Evolutionary conservation across 2,329 filamentous ascomycete genomes (phyloP).

Genomic region (Teratosphaeria viscida): DNA sequence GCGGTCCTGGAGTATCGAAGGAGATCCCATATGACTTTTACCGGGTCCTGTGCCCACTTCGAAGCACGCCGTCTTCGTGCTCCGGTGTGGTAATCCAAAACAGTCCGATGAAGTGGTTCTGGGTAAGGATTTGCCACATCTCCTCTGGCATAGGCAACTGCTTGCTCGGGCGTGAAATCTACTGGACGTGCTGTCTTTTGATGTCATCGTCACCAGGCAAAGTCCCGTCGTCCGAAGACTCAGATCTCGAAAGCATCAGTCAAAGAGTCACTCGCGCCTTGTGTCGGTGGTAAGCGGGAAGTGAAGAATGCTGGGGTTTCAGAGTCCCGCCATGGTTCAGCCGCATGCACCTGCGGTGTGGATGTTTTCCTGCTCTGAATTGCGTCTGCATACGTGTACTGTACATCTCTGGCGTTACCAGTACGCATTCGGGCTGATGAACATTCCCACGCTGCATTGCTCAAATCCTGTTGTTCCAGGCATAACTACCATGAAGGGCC

Average conservation of each 20-base stretch:
- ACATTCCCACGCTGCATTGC: not conserved
- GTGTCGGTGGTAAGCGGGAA: too few species aligned
- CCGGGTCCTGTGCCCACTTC: slow-evolving; percentile 52
- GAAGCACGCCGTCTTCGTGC: slow-evolving; percentile 32
- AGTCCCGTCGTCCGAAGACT: too few species aligned
- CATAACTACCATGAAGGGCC: not conserved
- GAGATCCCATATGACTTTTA: slow-evolving; percentile 35
- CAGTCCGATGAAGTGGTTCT: slow-evolving; percentile 35
- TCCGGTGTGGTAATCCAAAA: slow-evolving; percentile 38
- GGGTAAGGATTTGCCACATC: slow-evolving; percentile 34
- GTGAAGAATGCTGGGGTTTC: not conserved
- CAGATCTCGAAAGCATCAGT: not conserved
- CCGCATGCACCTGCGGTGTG: not conserved
- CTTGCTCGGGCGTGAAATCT: slow-evolving; percentile 35
- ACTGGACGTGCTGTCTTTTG: slow-evolving; percentile 35
- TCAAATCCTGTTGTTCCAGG: not conserved
- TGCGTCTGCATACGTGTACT: not conserved
- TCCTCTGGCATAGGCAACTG: slow-evolving; percentile 32
- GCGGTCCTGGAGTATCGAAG: slow-evolving; percentile 37
- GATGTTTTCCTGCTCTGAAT: not conserved
- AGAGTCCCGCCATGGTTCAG: not conserved
- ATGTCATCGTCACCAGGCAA: not conserved
- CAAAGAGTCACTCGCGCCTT: not conserved
- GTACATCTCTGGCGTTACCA: not conserved
- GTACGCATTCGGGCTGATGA: not conserved